A percentile compares a stretch with the other conserved stretches of the same genome.
phyloP scores from a whole-genome alignment of 169 alveolate species.

The Eimeria praecox region DNA sequence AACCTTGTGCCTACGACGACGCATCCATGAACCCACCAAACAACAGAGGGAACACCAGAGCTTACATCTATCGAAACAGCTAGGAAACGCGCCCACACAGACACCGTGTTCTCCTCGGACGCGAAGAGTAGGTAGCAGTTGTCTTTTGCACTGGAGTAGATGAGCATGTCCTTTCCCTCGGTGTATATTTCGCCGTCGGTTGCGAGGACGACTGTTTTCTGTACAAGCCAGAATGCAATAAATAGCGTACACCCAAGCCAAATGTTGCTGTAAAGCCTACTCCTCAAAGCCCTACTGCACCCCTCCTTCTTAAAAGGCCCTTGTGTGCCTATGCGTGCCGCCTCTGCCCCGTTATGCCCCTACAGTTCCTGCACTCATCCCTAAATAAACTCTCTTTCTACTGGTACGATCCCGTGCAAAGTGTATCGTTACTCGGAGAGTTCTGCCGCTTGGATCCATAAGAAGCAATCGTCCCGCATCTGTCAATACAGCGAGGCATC shows the following conservation, averaged over 20 bases:
- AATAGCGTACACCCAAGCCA: not conserved
- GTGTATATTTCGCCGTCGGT: slow-evolving; percentile 59
- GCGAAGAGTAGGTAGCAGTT: slow-evolving; percentile 57
- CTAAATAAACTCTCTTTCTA: not conserved
- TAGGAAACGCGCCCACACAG: slow-evolving; percentile 51
- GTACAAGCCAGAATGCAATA: not conserved
- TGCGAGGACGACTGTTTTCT: slow-evolving; percentile 60
- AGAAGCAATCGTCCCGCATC: slow-evolving; percentile 57
- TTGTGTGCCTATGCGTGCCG: not conserved
- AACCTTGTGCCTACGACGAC: not conserved
- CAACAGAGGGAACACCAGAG: not conserved
- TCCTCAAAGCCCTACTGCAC: not conserved
- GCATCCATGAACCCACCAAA: not conserved
- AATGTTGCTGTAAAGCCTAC: not conserved
- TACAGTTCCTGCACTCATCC: not conserved
- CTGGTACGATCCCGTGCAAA: not conserved
- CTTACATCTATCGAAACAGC: slow-evolving; percentile 39
- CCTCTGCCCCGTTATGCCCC: not conserved
- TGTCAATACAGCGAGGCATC: slow-evolving; percentile 58
- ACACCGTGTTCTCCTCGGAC: slow-evolving; percentile 22
- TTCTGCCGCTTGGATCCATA: slow-evolving; percentile 47
- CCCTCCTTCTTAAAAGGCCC: not conserved
- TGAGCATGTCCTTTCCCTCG: slow-evolving; percentile 65
- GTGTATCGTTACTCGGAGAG: slow-evolving; percentile 31
- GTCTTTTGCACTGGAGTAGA: slow-evolving; percentile 55